Base-by-base conservation (phyloP, 495 filamentous ascomycete genomes). In the Aspergillus bertholletiae region DNA sequence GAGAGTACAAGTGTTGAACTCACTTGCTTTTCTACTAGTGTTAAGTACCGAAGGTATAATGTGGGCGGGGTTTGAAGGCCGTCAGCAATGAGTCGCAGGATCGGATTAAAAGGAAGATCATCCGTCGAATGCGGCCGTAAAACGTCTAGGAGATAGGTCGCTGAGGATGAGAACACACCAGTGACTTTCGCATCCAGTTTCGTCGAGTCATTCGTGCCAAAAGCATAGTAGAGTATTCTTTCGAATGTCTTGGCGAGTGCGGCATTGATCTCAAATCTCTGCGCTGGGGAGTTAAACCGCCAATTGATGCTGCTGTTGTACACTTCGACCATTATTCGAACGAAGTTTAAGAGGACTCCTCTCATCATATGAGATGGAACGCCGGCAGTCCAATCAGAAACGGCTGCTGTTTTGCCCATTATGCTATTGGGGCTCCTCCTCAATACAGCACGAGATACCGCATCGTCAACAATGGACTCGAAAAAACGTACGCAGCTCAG, bases 231-330 rank as follows among this genome's bases (percentile, higher is more conserved):
- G 9, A 96, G 66, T 26, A 96, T 80, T 18, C 79, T 83, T 56
- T 87, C 77, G 64, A 97, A 90, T 18, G 83, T 81, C 7, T 65
- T 75, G 7, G 87, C 79, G 23, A 97, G 80, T 62, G 58, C 72
- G 24, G 65, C 70, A 52, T 78, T 80, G 50, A 89, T 76, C 51
- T 81, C 74, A 56, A 87, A 79, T 46, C 84, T 82, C 48, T 92
- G 84, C 24, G 85, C 75, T 17, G 80, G 76, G 5, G 80, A 76
- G 11, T 77, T 77, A 64, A 95, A 96, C 60, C 84, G 87, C 95
- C 92, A 97, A 6, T 82, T 88, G 18, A 78, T 79, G 17, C 84
- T 88, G 67, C 86, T 90, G 71, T 93, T 88, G 61, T 90, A 88
- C 7, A 95, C 79, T 62, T 96, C 91, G 24, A 92, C 76, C 61